Base-by-base conservation (phyloP, 164 flowering plant species). In the Dillenia turbinata region DNA sequence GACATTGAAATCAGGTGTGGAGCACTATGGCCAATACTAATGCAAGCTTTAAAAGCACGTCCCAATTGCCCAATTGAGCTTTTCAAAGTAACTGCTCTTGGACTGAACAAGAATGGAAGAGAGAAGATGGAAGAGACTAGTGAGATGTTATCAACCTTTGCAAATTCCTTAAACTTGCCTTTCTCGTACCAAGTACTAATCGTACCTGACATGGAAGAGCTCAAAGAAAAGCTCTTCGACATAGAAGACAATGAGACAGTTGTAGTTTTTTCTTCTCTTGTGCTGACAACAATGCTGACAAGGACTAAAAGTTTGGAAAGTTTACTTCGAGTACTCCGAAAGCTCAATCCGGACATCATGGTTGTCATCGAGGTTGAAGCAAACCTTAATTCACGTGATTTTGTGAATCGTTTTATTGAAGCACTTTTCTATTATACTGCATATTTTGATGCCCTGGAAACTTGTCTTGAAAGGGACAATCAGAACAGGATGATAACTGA, bases 381-480 rank as follows among this genome's bases (percentile, higher is more conserved):
- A 26, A 83, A 81, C 72, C 80, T 63, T 51, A 83, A 82, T 43
- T 79, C 84, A 9, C 75, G 77, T 2, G 56, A 52, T 1, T 85
- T 83, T 49, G 71, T 71, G 51, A 63, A 65, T 56, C 78, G 86
- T 3, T 85, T 87, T 66, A 73, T 72, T 9, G 85, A 87, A 62
- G 71, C 72, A 2, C 72, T 85, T 22, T 85, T 83, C 75, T 85
- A 14, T 73, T 78, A 55, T 59, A 75, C 85, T 53, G 77, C 82
- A 10, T 73, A 40, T 45, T 83, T 83, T 44, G 83, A 85, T 50
- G 76, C 77, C 68, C 51, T 82, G 1, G 83, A 62, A 9, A 51
- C 71, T n/a, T 78, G 61, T 14, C 66, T 83, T 82, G 66, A 67
- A 14, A 60, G 56, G 17, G 70, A 71, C 43, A 73, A 75, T 47